Evolutionary conservation across 2,329 filamentous ascomycete species (phyloP).

Genomic region (Phaeosphaeria sp.): DNA sequence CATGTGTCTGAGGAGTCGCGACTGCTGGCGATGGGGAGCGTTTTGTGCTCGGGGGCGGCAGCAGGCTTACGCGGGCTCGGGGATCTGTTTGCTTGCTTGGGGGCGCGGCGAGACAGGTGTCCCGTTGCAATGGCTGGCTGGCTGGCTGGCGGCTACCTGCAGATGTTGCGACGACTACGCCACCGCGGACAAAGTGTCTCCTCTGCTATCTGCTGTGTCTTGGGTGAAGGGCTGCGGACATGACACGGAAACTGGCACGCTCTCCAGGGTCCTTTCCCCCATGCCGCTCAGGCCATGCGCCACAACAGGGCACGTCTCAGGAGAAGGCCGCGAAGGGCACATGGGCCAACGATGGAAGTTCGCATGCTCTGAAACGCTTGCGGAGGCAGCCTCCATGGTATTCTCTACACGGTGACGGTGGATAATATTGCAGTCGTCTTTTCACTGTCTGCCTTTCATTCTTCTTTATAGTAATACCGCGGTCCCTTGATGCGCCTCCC

Average conservation of each 20-base stretch:
- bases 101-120: neutral
- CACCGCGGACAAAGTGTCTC: neutral
- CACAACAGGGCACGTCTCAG: slow-evolving; percentile 32
- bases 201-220: neutral
- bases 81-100: neutral
- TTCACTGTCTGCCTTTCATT: neutral
- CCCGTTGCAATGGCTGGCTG: neutral
- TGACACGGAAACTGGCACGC: neutral
- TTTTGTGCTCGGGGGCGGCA: slow-evolving; percentile 4
- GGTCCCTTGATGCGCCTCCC: neutral
- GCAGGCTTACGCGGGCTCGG: slow-evolving; percentile 5
- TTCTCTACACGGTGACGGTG: neutral
- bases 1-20: slow-evolving; percentile 12
- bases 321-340: slow-evolving; percentile 26
- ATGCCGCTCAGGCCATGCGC: slow-evolving; percentile 10
- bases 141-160: neutral
- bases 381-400: slow-evolving; percentile 7
- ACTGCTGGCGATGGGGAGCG: slow-evolving; percentile 5
- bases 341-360: slow-evolving; percentile 1
- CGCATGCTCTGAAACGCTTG: slow-evolving; percentile 13
- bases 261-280: neutral
- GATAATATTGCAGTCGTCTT: neutral
- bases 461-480: neutral
- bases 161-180: slow-evolving; percentile 1
- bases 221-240: neutral